A percentile compares a stretch with the other conserved stretches of the same genome.
Evolutionary conservation across 2,329 filamentous ascomycete species (phyloP).

Genomic region (Lachnellula hyalina): DNA sequence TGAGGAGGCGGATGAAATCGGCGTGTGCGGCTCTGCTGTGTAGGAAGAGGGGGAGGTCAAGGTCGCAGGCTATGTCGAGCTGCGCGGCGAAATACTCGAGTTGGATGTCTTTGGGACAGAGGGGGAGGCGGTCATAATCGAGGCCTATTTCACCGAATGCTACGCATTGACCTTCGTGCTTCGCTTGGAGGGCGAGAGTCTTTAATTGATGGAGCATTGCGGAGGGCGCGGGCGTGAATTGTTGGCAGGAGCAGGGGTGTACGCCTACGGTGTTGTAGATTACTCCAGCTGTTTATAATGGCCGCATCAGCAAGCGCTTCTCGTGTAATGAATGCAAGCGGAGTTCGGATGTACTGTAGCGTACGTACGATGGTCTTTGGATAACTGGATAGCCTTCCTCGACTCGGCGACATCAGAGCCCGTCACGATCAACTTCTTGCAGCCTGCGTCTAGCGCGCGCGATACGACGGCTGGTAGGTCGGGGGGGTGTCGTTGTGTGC

Average conservation of each 20-base stretch:
- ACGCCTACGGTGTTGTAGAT: constrained; percentile 92
- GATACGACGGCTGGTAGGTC: constrained; percentile 74
- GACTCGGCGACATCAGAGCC: constrained; percentile 82
- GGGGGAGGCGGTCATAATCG: constrained; percentile 88
- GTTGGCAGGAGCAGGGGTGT: constrained; percentile 81
- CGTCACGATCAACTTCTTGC: constrained; percentile 85
- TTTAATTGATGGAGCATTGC: constrained; percentile 54
- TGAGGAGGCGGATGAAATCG: constrained; percentile 74
- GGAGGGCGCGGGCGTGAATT: constrained; percentile 60
- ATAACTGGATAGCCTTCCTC: constrained; percentile 65
- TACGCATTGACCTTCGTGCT: constrained; percentile 42
- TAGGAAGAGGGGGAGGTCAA: constrained; percentile 82
- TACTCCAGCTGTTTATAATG: constrained; percentile 53
- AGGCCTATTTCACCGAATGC: constrained; percentile 95
- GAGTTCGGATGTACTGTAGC: too few relatives aligned
- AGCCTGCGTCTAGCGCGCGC: constrained; percentile 72
- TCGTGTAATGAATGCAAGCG: too few relatives aligned
- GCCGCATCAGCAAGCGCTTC: constrained; percentile 28
- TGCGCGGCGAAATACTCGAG: constrained; percentile 81
- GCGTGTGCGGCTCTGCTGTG: constrained; percentile 83
- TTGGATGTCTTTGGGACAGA: constrained; percentile 74
- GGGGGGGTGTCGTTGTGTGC: constrained; percentile 66
- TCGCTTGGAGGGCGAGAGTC: constrained; percentile 52
- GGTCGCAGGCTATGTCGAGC: constrained; percentile 31
- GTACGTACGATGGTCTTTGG: constrained; percentile 62